These are phyloP conservation scores for Hymenoscyphus occultus DNA, from an alignment of 2,329 filamentous ascomycete species.

Conservation along the genomic window DNA sequence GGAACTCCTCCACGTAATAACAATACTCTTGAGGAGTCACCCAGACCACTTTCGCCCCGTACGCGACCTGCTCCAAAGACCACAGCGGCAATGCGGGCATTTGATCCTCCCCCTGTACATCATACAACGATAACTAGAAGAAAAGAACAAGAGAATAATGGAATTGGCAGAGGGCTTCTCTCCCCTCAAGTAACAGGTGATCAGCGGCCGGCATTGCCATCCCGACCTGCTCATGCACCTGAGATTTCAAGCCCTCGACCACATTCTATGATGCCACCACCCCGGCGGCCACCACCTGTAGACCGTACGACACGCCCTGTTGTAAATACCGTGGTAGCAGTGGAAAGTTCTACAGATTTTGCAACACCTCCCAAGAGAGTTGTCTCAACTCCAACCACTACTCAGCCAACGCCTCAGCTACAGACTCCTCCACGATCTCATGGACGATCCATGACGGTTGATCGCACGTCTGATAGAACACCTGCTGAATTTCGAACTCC, in stretches of 20 bases:
- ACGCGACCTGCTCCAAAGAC: slow-evolving; percentile 44
- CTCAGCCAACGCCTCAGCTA: slow-evolving; percentile 41
- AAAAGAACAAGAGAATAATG: slow-evolving; percentile 44
- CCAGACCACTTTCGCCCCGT: slow-evolving; percentile 47
- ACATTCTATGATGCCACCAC: slow-evolving; percentile 28
- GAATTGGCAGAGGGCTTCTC: slow-evolving; percentile 38
- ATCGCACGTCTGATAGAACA: slow-evolving; percentile 41
- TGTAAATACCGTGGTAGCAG: slow-evolving; percentile 17
- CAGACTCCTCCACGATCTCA: slow-evolving; percentile 45
- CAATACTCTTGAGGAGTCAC: slow-evolving; percentile 49
- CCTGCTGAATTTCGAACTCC: slow-evolving; percentile 40
- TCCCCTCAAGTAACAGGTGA: slow-evolving; percentile 45
- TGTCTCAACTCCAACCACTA: slow-evolving; percentile 38
- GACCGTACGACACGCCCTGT: slow-evolving; percentile 28
- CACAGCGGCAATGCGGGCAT: slow-evolving; percentile 34
- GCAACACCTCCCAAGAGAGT: slow-evolving; percentile 43
- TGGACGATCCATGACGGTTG: slow-evolving; percentile 50
- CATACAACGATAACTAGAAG: slow-evolving; percentile 45
- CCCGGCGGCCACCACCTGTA: slow-evolving; percentile 29
- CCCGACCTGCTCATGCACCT: slow-evolving; percentile 40
- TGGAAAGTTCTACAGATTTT: slow-evolving; percentile 14
- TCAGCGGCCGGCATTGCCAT: slow-evolving; percentile 47
- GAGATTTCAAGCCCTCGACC: slow-evolving; percentile 33
- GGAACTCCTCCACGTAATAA: slow-evolving; percentile 78
- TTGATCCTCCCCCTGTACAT: slow-evolving; percentile 54